A percentile compares a stretch with the other conserved stretches of the same genome.
Evolutionary conservation across 108 stramenopile species (phyloP).

Genomic region (Cyclostephanos tholiformis): DNA sequence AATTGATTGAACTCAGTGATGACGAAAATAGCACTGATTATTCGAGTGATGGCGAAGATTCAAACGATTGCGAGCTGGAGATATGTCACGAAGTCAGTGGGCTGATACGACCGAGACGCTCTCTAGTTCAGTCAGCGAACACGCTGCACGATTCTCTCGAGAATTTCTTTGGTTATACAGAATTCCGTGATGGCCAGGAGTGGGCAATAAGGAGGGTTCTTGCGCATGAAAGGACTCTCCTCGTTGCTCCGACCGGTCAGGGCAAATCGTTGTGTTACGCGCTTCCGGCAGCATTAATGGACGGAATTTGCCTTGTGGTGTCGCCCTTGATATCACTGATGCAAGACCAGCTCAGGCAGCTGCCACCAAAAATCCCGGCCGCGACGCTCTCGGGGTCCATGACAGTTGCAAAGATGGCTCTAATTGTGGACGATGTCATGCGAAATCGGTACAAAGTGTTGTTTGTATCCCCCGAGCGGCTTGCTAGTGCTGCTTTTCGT

Average conservation of each 20-base stretch:
- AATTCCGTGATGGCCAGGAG: conserved; percentile 89
- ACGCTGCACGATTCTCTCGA: conserved; percentile 51
- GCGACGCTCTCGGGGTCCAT: conserved; percentile 82
- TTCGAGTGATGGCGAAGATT: conserved; percentile 41
- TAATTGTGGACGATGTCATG: conserved; percentile 81
- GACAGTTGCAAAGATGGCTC: conserved; percentile 67
- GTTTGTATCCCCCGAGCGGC: conserved; percentile 92
- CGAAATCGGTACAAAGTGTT: conserved; percentile 81
- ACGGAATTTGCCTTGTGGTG: conserved; percentile 94
- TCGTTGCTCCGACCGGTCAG: conserved; percentile 97
- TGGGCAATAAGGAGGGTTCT: conserved; percentile 90
- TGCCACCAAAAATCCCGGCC: conserved; percentile 87
- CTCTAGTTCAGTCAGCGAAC: conserved; percentile 8
- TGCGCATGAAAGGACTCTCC: conserved; percentile 66
- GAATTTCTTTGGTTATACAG: conserved; percentile 66
- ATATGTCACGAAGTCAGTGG: conserved; percentile 28
- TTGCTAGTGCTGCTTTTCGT: conserved; percentile 88
- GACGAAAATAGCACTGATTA: conserved; percentile 46
- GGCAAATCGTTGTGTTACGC: conserved; percentile 98
- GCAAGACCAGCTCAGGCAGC: conserved; percentile 88
- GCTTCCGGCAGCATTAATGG: conserved; percentile 88
- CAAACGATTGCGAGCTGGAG: conserved; percentile 60
- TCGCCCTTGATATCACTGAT: conserved; percentile 96
- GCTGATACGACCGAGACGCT: not conserved
- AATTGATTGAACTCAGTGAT: conserved; percentile 43